These are phyloP conservation scores for Ormosia emarginata DNA, from an alignment of 306 rosid species.

Conservation along the genomic window DNA sequence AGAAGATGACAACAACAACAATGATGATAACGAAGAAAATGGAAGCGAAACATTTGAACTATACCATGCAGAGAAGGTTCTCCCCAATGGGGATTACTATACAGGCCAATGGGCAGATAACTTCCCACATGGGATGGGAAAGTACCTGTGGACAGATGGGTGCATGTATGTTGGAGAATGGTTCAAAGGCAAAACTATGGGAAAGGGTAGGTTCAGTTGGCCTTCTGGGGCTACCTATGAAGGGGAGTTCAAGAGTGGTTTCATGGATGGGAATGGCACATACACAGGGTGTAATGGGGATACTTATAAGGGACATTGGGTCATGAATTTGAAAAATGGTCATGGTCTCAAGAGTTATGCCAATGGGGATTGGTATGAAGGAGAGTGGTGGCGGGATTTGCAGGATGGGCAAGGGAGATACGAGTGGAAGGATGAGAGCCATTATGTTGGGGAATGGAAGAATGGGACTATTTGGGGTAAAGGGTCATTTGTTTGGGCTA, in stretches of 20 bases:
- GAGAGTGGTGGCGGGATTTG: constrained; percentile 68
- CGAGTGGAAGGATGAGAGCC: constrained; percentile 67
- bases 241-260: constrained; percentile 80
- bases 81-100: constrained; percentile 85
- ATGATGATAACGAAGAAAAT: constrained; percentile 26
- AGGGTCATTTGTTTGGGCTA: constrained; percentile 61
- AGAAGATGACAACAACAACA: not conserved
- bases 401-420: constrained; percentile 81
- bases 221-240: constrained; percentile 91
- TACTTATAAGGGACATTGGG: constrained; percentile 76
- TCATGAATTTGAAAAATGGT: constrained; percentile 80
- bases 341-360: constrained; percentile 54
- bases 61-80: constrained; percentile 59
- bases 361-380: constrained; percentile 80
- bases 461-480: constrained; percentile 72
- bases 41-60: constrained; percentile 28
- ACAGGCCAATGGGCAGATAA: constrained; percentile 78
- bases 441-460: constrained; percentile 80
- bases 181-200: constrained; percentile 71
- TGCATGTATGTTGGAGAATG: constrained; percentile 88
- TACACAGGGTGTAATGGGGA: constrained; percentile 66
- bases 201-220: constrained; percentile 87
- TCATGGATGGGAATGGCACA: constrained; percentile 75
- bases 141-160: constrained; percentile 86
- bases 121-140: constrained; percentile 81